These are phyloP conservation scores for Smittium culicis DNA, from an alignment of 371 early-diverging fungal genomes.

Conservation along the genomic window DNA sequence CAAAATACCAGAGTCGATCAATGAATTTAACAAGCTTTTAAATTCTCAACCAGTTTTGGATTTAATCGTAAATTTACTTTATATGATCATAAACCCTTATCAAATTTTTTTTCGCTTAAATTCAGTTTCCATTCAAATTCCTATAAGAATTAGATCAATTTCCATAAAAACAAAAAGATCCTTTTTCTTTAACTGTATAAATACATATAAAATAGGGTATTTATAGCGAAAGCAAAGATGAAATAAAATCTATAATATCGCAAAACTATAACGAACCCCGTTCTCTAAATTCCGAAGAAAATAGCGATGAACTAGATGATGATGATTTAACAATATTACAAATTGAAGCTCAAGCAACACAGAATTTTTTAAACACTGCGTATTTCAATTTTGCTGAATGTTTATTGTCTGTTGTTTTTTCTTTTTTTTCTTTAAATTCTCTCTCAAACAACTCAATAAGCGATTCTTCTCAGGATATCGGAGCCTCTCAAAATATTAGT, in stretches of 20 bases:
- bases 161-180: no score
- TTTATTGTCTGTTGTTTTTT: neutral
- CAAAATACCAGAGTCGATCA: neutral
- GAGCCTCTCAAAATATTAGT: neutral
- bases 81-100: neutral
- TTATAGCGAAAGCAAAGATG: neutral
- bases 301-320: neutral
- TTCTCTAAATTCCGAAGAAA: neutral
- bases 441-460: neutral
- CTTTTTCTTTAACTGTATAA: no score
- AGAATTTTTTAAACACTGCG: neutral
- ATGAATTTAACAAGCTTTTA: neutral
- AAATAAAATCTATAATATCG: neutral
- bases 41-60: neutral
- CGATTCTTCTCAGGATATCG: neutral
- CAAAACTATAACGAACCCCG: neutral
- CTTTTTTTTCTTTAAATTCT: neutral
- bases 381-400: neutral
- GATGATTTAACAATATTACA: neutral
- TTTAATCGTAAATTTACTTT: neutral
- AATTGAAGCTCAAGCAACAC: neutral
- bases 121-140: no score
- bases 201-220: neutral
- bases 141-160: no score
- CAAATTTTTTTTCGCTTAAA: no score